Base-by-base conservation (phyloP, 2,329 filamentous ascomycete species). In the Nigrospora osmanthi region DNA sequence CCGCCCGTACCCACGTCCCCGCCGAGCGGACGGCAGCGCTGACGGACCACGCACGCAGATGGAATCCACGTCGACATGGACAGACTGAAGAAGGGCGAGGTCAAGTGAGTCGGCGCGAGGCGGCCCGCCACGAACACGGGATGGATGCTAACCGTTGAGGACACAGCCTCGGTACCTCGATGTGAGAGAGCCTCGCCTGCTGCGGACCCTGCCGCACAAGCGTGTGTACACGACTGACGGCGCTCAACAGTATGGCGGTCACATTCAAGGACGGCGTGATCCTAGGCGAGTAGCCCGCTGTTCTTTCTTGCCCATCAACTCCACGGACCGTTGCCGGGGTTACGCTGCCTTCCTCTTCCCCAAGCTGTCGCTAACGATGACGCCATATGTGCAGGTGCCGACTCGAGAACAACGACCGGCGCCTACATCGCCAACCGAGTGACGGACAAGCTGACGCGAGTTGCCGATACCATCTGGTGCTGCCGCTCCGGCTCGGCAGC, bases 21-120 rank as follows among this genome's bases (percentile, higher is more conserved):
- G 23, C 23, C 23, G 39, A 23, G 45, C 44, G 15, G 34, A 17
- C 43, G 42, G 38, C 35, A 15, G 33, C 42, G 49, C 58, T 65
- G 48, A 65, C 45, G 19, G 19, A 14, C 38, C 43, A 15, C 35
- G 43, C 38, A 35, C 45, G 40, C 60, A 97, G 93, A 98, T 90
- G 93, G 93, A 66, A 97, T 98, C 66, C 93, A 98, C 68, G 78
- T 98, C 58, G 93, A 98, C 65, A 98, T 98, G 93, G 88, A 97
- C 62, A 85, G 93, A 63, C 74, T 98, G 68, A 98, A 98, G 83
- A 93, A 89, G 70, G 93, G 93, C 51, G 93, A 98, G 75, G 91
- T 98, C 66, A 98, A 98, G 89, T 96, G 74, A 72, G 89, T 73
- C 40, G 32, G 16, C 23, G 23, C 9, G 23, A 28, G 23, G 6